Evolutionary conservation across 2,329 filamentous ascomycete genomes (phyloP), one percentile per base, ranked within the genome.

Genomic region (Aspergillus alliaceus): DNA sequence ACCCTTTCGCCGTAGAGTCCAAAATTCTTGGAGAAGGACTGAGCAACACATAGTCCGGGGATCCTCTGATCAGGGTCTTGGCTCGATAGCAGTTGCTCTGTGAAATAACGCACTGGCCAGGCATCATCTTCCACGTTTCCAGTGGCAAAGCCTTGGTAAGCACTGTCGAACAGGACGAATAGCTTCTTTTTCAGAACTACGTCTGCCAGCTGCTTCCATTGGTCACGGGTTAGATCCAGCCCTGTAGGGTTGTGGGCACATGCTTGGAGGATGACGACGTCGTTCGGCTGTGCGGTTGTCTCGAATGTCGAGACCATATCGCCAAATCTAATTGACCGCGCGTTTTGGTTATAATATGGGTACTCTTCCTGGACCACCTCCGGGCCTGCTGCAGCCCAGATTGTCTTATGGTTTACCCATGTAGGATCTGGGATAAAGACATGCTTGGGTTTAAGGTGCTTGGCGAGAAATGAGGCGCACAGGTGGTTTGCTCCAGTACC

Each of bases 241-340:
- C 93, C 92, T 0, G 93, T 97, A n/a, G 93, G 93, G 79, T 96
- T 97, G 80, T 96, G 92, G 15, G 93, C 93, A 72, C 93, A 97
- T 57, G 91, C 90, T 76, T 96, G 93, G 25, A 96, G 84, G 34
- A 96, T 83, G 69, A 97, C 86, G 72, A 96, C 85, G 72, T 90
- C 91, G 64, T 86, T 85, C 42, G 90, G 84, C 2, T 89, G 85
- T 6, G 90, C 90, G 47, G 87, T 85, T 66, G 93, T 90, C 76
- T 96, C 90, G 51, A 97, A 85, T 25, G 88, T 90, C 72, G 87
- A 88, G 61, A 91, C 93, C 73, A 89, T 76, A 75, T 64, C 64
- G 7, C 64, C 61, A 14, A 71, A 65, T 44, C 71, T 61, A 11
- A 73, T 46, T 4, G 60, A 51, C 11, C 61, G 51, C 2, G 61